These are phyloP conservation scores for Pythium oligandrum DNA, from an alignment of 352 stramenopile species.

Conservation along the genomic window DNA sequence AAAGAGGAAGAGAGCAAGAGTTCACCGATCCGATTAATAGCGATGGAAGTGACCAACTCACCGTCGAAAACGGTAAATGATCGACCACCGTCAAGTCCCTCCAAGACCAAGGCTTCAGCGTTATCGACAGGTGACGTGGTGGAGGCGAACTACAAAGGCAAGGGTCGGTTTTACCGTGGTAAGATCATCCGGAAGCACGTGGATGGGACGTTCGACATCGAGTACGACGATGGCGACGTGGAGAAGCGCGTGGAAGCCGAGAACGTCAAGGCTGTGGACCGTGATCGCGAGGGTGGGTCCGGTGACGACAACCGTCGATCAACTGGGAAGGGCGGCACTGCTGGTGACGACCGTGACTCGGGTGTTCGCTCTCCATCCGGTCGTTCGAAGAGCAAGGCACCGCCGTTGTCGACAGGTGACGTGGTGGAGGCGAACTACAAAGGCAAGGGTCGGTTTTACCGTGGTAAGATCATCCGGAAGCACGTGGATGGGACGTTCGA, in stretches of 20 bases:
- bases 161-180: conserved; percentile 33
- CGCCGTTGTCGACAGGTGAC: conserved; percentile 13
- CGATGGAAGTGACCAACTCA: conserved; percentile 3
- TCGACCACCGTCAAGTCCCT: no score
- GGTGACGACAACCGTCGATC: no score
- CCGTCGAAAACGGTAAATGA: not conserved
- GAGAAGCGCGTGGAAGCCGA: conserved; percentile 26
- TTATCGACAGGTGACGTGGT: conserved; percentile 21
- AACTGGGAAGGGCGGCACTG: no score
- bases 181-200: conserved; percentile 31
- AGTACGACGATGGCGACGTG: conserved; percentile 54
- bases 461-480: conserved; percentile 34
- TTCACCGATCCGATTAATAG: conserved; percentile 41
- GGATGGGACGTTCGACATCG: conserved; percentile 68
- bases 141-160: conserved; percentile 35
- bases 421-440: conserved; percentile 39
- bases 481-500: conserved; percentile 62
- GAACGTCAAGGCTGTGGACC: not conserved
- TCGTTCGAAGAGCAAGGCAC: no score
- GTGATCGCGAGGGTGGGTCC: conserved; percentile 3
- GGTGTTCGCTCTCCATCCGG: no score
- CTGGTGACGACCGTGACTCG: no score
- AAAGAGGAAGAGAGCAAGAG: conserved; percentile 27
- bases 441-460: conserved; percentile 29
- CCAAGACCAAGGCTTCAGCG: no score